Evolutionary conservation across 371 early-diverging fungal species (phyloP), one percentile per base, ranked within the genome.

Genomic region (Mucor mucedo): DNA sequence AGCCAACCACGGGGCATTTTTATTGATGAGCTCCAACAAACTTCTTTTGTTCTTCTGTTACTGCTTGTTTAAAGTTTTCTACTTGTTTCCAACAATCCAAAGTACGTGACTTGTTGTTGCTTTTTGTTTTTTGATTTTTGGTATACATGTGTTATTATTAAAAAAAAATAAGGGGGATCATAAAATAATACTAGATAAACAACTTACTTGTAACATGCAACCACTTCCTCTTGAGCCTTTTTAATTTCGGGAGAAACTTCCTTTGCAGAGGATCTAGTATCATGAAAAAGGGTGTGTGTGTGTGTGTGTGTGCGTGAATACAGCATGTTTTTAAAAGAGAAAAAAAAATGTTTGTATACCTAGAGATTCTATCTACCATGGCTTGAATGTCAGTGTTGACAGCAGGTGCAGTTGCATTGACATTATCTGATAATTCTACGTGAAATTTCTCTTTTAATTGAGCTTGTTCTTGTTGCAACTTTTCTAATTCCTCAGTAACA

Each of bases 21-120:
- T 60, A 42, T 74, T 79, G 79, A 60, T 76, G 75, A 16, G 77
- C 65, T 42, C 76, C 77, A 35, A 69, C 56, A 38, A 70, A 65
- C 41, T 65, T 70, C 61, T 65, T 70, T 65, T 70, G 70, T 32
- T 70, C 70, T 45, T 62, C 70, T 44, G 55, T 52, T 13, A 70
- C 70, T 10, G 70, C 70, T n/a, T 65, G 45, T 32, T 70, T 70
- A 21, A 70, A 70, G 4, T 58, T 29, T 5, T 21, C 54, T 1
- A 65, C 70, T 49, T 70, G 54, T 50, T 65, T 38, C 70, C 70
- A 70, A 21, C 70, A 70, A 50, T 70, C 62, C 40, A 70, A 65
- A 33, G 70, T 58, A 41, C 62, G 62, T 40, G 54, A 53, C 33
- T 63, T 60, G 44, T 70, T 70, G 11, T 62, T 61, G 41, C 66